Base-by-base conservation (phyloP, 805 yeast genomes). In the Barnettozyma vustinii region DNA sequence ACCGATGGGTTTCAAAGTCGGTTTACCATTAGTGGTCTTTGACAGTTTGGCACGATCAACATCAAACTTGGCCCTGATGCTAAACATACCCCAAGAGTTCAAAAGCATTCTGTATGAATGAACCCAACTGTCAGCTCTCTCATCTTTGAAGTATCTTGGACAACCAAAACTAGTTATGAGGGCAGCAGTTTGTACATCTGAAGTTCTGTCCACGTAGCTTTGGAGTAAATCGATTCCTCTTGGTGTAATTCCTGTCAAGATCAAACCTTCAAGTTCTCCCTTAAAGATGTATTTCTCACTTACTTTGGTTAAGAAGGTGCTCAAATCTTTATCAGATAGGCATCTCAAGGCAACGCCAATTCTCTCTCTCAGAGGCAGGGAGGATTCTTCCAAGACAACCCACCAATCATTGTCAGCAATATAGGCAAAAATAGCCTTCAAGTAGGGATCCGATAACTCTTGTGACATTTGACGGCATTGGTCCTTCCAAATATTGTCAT, bases 321-420 rank as follows among this genome's bases (percentile, higher is more conserved):
- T 78, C 53, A 92, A 70, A 54, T 87, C 96, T 42, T 79, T 74
- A 61, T 90, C 97, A 1, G 91, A 80, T 32, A 92, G 69, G 58
- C 87, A 92, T 44, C 97, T 73, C 21, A 92, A 70, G 0, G 98
- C 97, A 25, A 92, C 92, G 1, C 97, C 97, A 12, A 92, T 67
- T 55, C 96, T 72, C 61, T 92, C 99, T 46, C 92, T 74, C 37
- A 92, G 70, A 0, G 99, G 96, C 39, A 92, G 73, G 1, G 96
- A 84, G 18, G 84, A 81, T 60, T 92, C 97, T 61, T 89, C 96
- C 46, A 92, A 71, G 1, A 92, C 96, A 60, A 89, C 97, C 83
- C 92, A 84, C 97, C 98, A 92, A 55, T 91, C 94, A 42, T 88
- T 86, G 61, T 92, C 97, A 0, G 97, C 90, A 47, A 92, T 84